Base-by-base conservation (phyloP, 2,329 filamentous ascomycete species). In the Neocatenulostroma microsporum region DNA sequence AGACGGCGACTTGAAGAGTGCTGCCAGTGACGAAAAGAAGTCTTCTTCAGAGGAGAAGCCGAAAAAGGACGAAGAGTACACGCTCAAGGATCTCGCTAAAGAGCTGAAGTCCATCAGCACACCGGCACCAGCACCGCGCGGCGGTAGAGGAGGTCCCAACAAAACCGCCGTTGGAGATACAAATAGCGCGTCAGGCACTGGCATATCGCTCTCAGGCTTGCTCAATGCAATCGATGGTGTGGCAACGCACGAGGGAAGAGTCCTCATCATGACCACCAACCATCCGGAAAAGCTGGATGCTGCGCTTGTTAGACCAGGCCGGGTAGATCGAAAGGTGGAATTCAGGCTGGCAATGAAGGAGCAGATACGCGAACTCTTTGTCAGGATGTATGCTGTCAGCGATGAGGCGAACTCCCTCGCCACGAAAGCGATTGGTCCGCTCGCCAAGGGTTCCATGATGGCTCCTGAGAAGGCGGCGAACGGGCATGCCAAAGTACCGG, bases 141-240 rank as follows among this genome's bases (percentile, higher is more conserved):
- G 37, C 12, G 27, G 34, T n/a, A 28, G 18, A n/a, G 39, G 30
- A n/a, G 36, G 27, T 8, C n/a, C 30, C n/a, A 21, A 23, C 5
- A 32, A 26, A 23, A 42, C 36, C 32, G 31, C 39, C 23, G 28
- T 32, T 14, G 44, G 36, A 15, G 29, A 26, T 19, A 31, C 44
- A n/a, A 49, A 50, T 18, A 36, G 45, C 14, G 36, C 43, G 15
- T 30, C 46, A 26, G 44, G 44, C 4, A 84, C 80, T 11, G 61
- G 71, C n/a, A 84, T 91, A 29, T 84, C 82, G 1, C 70, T 91
- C 2, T 84, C 82, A 0, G 84, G 84, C 1, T 70, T 93, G 1
- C 71, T 93, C 34, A 93, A 93, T 58, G 81, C 82, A 40, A 85
- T 93, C 26, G 84, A 93, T 51, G 83, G 85, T 37, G 83, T 87